phyloP scores from a whole-genome alignment of 2,329 filamentous ascomycete species.

The Colletotrichum magnum region DNA sequence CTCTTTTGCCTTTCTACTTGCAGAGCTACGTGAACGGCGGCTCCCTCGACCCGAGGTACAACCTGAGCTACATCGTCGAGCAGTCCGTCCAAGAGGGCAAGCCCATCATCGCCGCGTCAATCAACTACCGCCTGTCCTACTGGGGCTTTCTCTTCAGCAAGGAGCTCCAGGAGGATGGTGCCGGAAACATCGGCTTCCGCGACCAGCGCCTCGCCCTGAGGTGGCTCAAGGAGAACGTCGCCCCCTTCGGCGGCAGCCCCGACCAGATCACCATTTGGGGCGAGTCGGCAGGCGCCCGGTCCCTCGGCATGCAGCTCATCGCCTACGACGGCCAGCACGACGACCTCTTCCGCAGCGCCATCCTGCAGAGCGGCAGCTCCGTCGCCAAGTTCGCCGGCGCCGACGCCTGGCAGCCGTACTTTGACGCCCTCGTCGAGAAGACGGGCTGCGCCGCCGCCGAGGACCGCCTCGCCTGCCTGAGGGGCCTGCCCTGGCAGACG shows the following conservation, averaged over 20 bases:
- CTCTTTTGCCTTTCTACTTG: background rate
- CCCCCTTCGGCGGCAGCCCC: constrained; percentile 75
- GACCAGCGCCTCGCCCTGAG: constrained; percentile 73
- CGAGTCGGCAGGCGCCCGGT: constrained; percentile 71
- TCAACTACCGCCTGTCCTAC: constrained; percentile 75
- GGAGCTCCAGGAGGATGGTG: constrained; percentile 67
- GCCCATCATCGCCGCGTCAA: constrained; percentile 73
- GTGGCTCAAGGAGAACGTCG: constrained; percentile 76
- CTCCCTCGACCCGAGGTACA: constrained; percentile 47
- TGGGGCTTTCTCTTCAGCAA: constrained; percentile 73
- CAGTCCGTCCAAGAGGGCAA: constrained; percentile 59
- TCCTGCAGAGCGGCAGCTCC: constrained; percentile 72
- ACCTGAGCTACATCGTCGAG: constrained; percentile 52
- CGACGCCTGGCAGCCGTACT: constrained; percentile 60
- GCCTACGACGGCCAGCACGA: constrained; percentile 73
- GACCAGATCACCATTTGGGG: constrained; percentile 76
- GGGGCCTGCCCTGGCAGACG: constrained; percentile 61
- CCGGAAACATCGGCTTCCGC: constrained; percentile 70
- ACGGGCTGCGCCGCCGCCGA: constrained; percentile 54
- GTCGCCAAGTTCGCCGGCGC: constrained; percentile 66
- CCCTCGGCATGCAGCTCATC: constrained; percentile 73
- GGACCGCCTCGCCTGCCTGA: constrained; percentile 69
- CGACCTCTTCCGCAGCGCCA: constrained; percentile 74
- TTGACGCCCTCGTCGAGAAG: constrained; percentile 37
- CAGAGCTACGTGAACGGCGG: constrained; percentile 52